Percentiles rank a stretch among this genome's conserved stretches.
Conservation (phyloP, 805 yeast genomes). For the Scheffersomyces amazonensis region DNA sequence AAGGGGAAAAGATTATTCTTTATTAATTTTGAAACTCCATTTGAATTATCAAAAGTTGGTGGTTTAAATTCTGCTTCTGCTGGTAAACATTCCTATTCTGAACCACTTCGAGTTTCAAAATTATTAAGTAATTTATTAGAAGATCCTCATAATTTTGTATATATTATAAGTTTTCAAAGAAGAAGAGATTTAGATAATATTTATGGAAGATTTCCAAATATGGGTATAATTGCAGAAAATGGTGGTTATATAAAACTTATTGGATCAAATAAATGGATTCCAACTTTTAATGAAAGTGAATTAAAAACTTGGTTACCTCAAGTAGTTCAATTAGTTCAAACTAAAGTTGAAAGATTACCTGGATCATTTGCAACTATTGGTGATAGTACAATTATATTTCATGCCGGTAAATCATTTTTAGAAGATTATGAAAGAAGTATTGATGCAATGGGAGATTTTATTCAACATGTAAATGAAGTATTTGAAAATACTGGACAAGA, state of each 20-base stretch:
- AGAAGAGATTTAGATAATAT: slow-evolving; percentile 63
- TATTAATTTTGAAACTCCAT: slow-evolving; percentile 16
- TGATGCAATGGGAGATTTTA: slow-evolving; percentile 75
- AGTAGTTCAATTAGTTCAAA: slow-evolving; percentile 50
- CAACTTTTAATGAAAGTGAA: slow-evolving; percentile 51
- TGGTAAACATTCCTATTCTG: slow-evolving; percentile 32
- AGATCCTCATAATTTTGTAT: slow-evolving; percentile 64
- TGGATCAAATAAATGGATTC: slow-evolving; percentile 54
- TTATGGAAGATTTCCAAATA: slow-evolving; percentile 61
- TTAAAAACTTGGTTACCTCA: slow-evolving; percentile 56
- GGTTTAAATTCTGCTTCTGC: slow-evolving; percentile 19
- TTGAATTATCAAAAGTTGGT: slow-evolving; percentile 10
- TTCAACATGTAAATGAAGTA: slow-evolving; percentile 79
- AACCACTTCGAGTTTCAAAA: slow-evolving; percentile 55
- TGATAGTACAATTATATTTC: slow-evolving; percentile 74
- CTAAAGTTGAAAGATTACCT: slow-evolving; percentile 74
- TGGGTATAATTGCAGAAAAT: slow-evolving; percentile 87
- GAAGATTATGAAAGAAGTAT: slow-evolving; percentile 60
- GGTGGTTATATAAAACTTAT: slow-evolving; percentile 74
- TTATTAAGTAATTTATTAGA: slow-evolving; percentile 57
- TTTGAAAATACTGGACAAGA: slow-evolving; percentile 42
- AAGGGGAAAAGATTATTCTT: slow-evolving; percentile 33
- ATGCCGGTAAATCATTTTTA: slow-evolving; percentile 66
- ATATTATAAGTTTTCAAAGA: slow-evolving; percentile 64
- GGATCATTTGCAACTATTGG: slow-evolving; percentile 71